A percentile compares a stretch with the other conserved stretches of the same genome.
Evolutionary conservation across 148 eudicot species (phyloP).

Genomic region (Silene latifolia): DNA sequence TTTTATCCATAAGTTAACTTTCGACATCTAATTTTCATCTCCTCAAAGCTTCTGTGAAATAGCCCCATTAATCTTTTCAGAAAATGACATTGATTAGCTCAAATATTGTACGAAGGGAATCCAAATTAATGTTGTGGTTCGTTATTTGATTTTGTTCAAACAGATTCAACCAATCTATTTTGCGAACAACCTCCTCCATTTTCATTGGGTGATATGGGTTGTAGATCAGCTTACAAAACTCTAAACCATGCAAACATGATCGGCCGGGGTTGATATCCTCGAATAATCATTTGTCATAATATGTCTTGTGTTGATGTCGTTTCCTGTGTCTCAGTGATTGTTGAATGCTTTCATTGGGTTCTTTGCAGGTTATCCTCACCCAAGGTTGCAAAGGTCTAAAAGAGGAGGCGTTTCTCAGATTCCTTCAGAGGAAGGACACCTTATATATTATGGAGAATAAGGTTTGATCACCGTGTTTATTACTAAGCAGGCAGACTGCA

Average conservation of each 20-base stretch:
- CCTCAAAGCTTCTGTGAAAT: too few species aligned
- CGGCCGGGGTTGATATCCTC: neutral
- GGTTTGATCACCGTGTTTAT: neutral
- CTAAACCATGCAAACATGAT: too few species aligned
- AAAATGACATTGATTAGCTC: too few species aligned
- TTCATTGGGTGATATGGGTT: neutral
- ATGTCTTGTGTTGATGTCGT: neutral
- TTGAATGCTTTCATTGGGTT: neutral
- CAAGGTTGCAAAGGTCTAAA: neutral
- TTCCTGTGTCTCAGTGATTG: neutral
- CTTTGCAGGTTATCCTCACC: neutral
- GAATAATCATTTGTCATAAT: neutral
- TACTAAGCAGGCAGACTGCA: neutral
- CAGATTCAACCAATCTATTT: too few species aligned
- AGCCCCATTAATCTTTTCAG: too few species aligned
- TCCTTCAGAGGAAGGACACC: neutral
- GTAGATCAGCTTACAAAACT: too few species aligned
- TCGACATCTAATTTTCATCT: too few species aligned
- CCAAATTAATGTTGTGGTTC: too few species aligned
- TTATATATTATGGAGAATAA: neutral
- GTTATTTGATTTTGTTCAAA: too few species aligned
- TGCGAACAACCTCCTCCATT: too few species aligned
- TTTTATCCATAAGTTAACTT: too few species aligned
- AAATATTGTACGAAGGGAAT: too few species aligned
- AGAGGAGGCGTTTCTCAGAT: neutral